phyloP scores from a whole-genome alignment of 768 basidiomycete species.

The Hebeloma cylindrosporum region DNA sequence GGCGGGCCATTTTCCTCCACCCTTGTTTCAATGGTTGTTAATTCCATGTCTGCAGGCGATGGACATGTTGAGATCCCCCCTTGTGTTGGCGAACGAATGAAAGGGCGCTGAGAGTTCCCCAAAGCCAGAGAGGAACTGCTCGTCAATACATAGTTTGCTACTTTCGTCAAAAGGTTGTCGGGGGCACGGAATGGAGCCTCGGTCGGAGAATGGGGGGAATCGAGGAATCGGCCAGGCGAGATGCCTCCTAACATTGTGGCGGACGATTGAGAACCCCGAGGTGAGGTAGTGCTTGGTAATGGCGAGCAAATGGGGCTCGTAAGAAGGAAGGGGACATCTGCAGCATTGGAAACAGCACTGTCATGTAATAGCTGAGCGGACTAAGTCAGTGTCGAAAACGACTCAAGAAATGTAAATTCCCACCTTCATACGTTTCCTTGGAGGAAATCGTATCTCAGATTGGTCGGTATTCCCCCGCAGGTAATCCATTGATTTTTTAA shows the following conservation, averaged over 20 bases:
- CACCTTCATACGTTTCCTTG: constrained; percentile 13
- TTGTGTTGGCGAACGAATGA: no score
- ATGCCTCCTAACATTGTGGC: constrained; percentile 7
- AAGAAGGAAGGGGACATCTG: no score
- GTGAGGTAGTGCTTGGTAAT: constrained; percentile 11
- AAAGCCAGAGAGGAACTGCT: no score
- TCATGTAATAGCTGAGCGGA: constrained; percentile 12
- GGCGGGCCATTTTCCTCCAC: no score
- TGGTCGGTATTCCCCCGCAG: constrained; percentile 7
- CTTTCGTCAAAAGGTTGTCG: neutral
- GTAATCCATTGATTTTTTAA: neutral
- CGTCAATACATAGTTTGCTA: neutral
- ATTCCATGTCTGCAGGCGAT: no score
- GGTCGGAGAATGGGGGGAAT: constrained; percentile 10
- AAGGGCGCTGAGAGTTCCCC: no score
- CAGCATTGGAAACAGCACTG: neutral
- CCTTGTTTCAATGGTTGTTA: no score
- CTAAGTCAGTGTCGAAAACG: neutral
- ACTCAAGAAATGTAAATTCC: neutral
- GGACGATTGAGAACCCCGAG: constrained; percentile 13
- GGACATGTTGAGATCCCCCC: no score
- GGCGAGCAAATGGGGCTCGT: no score
- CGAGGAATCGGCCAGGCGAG: constrained; percentile 6
- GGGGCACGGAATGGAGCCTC: constrained; percentile 5
- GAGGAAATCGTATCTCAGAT: neutral